Base-by-base conservation (phyloP, 257 asterid genomes). In the Buddleja alternifolia region DNA sequence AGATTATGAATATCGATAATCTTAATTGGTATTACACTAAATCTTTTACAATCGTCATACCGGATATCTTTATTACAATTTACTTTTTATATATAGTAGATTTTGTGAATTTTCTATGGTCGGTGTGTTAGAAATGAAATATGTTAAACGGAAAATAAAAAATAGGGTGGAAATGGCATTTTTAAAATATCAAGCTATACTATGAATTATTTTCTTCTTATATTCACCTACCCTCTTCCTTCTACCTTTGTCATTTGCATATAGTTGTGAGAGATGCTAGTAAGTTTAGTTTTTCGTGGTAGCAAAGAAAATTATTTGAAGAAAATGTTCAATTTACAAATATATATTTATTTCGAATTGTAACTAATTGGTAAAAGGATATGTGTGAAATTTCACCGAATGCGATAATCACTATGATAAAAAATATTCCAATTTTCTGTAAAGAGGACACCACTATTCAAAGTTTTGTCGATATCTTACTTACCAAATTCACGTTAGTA, bases 401-500 rank as follows among this genome's bases (percentile, higher is more conserved):
- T n/a, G 24, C 42, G 34, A 63, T 34, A 45, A 32, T 46, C 20
- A 54, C 60, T 7, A 53, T 53, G 21, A 53, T 4, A 32, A 0
- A 19, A 54, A 42, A 53, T 52, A 72, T 53, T 41, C 20, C 1
- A 6, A 17, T 34, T 19, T 10, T 32, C 10, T 39, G 53, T 21
- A 32, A 60, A 63, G 57, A 54, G 47, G 46, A 36, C 23, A 29
- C 3, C 29, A 17, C 6, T 39, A 12, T 54, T 60, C 60, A 5
- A 59, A 56, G 7, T 34, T 40, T 63, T 63, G 72, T 46, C 20
- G 20, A 4, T 46, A 34, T 39, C 71, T 68, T 37, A 66, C 48
- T 20, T 57, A 60, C 58, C 32, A 61, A 68, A 53, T n/a, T 54
- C 67, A 62, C 72, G 21, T 47, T 69, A 1, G 21, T 40, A 54